Conservation (phyloP, 805 yeast species). For the Yarrowia deformans region DNA sequence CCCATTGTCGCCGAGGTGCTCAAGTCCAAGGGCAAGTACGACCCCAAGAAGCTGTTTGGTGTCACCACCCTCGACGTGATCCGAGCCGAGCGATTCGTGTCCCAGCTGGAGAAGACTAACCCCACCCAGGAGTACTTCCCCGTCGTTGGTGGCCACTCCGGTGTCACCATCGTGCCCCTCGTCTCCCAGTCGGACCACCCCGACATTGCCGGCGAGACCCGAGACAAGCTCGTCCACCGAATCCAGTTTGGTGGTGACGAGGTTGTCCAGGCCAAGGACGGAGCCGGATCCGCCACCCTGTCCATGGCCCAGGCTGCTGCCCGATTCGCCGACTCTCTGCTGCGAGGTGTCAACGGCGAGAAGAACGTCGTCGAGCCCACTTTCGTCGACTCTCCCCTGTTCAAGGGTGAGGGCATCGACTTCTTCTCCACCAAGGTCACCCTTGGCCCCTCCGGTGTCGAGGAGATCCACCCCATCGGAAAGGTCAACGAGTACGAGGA, state of each 20-base stretch:
- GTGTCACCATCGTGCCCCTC: conserved; percentile 91
- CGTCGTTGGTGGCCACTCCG: conserved; percentile 95
- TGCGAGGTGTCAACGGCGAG: conserved; percentile 55
- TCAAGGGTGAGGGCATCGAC: conserved; percentile 88
- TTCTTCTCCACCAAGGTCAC: conserved; percentile 96
- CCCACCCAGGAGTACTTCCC: conserved; percentile 65
- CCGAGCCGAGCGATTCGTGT: conserved; percentile 77
- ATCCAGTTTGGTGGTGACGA: conserved; percentile 98
- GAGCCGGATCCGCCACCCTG: conserved; percentile 92
- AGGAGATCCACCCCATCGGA: conserved; percentile 82
- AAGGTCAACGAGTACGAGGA: conserved; percentile 78
- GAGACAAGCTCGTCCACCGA: conserved; percentile 75
- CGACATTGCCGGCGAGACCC: conserved; percentile 51
- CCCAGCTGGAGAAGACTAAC: conserved; percentile 38
- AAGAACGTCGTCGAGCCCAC: conserved; percentile 58
- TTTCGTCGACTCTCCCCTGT: conserved; percentile 72
- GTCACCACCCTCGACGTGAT: conserved; percentile 89
- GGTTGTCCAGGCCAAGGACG: conserved; percentile 93
- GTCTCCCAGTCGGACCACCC: conserved; percentile 57
- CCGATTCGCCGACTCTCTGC: conserved; percentile 71
- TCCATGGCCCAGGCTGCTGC: conserved; percentile 96
- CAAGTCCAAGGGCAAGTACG: conserved; percentile 68
- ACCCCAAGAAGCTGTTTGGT: conserved; percentile 80
- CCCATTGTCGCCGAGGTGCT: conserved; percentile 86
- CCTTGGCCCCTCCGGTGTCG: conserved; percentile 90